Conservation (phyloP, 352 stramenopile species). For the Phytophthora cactorum region DNA sequence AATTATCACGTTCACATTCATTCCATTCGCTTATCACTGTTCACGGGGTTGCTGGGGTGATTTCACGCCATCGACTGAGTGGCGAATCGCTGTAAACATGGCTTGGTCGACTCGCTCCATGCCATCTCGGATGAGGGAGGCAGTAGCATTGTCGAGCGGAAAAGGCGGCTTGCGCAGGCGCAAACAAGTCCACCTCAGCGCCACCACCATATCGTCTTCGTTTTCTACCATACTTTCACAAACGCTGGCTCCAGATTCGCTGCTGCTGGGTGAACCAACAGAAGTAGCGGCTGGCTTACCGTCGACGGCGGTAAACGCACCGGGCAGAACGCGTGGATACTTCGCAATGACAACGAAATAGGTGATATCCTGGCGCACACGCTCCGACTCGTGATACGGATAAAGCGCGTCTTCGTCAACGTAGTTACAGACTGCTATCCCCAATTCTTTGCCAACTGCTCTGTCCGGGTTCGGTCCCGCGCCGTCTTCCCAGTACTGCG, state of each 20-base stretch:
- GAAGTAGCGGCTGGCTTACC: not conserved
- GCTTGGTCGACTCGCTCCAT: conserved; percentile 31
- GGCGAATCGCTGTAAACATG: conserved; percentile 33
- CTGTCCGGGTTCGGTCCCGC: conserved; percentile 9
- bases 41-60: conserved; percentile 1
- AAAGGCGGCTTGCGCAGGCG: conserved; percentile 40
- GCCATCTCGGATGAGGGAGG: conserved; percentile 25
- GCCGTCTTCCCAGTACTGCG: conserved; percentile 36
- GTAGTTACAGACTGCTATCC: conserved; percentile 47
- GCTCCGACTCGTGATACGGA: conserved; percentile 42
- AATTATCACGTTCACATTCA: too few relatives aligned
- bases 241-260: conserved; percentile 1
- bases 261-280: conserved; percentile 1
- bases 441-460: conserved; percentile 30
- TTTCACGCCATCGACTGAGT: conserved; percentile 17
- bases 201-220: conserved; percentile 31
- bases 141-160: conserved; percentile 19
- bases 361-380: conserved; percentile 59
- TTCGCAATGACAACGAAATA: conserved; percentile 43
- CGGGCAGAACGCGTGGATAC: conserved; percentile 14
- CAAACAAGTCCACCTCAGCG: conserved; percentile 44
- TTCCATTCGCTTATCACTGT: not conserved
- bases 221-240: not conserved
- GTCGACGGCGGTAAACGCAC: conserved; percentile 3
- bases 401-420: conserved; percentile 58